phyloP scores from a whole-genome alignment of 75 land plant genomes.

The Isoetes taiwanensis region DNA sequence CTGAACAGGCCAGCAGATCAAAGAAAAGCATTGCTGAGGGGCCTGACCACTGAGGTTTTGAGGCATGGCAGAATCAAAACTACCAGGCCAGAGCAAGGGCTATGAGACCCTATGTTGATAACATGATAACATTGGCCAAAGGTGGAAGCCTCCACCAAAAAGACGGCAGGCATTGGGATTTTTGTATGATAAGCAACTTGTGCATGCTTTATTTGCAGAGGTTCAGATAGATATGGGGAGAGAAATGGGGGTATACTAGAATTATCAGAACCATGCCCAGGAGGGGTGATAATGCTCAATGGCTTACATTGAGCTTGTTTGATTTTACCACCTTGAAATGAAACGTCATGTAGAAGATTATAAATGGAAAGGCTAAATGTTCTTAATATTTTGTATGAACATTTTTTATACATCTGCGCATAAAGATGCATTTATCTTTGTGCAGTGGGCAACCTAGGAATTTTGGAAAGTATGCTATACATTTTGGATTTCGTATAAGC shows the following conservation, averaged over 20 bases:
- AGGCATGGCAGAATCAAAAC: slow-evolving; percentile 87
- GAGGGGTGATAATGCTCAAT: slow-evolving; percentile 94
- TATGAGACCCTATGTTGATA: slow-evolving; percentile 81
- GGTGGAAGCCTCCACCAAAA: slow-evolving; percentile 82
- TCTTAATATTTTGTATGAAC: no score
- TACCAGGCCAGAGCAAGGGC: slow-evolving; percentile 81
- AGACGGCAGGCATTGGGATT: slow-evolving; percentile 92
- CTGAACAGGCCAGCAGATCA: slow-evolving; percentile 91
- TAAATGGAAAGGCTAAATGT: no score
- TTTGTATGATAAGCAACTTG: slow-evolving; percentile 82
- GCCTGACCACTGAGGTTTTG: slow-evolving; percentile 79
- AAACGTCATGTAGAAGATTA: no score
- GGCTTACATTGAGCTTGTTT: slow-evolving; percentile 96
- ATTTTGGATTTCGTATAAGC: no score
- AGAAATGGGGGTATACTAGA: slow-evolving; percentile 97
- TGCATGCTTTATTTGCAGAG: slow-evolving; percentile 91
- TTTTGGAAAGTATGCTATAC: no score
- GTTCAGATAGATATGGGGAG: slow-evolving; percentile 83
- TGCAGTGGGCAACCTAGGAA: no score
- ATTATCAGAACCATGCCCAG: slow-evolving; percentile 69
- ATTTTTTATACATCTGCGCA: no score
- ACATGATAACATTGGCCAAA: slow-evolving; percentile 92
- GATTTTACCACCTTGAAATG: slow-evolving; percentile 15
- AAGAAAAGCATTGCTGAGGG: slow-evolving; percentile 58
- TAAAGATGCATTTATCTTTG: no score